Conservation (phyloP, 2,329 filamentous ascomycete genomes). For the Coniochaeta ligniaria region DNA sequence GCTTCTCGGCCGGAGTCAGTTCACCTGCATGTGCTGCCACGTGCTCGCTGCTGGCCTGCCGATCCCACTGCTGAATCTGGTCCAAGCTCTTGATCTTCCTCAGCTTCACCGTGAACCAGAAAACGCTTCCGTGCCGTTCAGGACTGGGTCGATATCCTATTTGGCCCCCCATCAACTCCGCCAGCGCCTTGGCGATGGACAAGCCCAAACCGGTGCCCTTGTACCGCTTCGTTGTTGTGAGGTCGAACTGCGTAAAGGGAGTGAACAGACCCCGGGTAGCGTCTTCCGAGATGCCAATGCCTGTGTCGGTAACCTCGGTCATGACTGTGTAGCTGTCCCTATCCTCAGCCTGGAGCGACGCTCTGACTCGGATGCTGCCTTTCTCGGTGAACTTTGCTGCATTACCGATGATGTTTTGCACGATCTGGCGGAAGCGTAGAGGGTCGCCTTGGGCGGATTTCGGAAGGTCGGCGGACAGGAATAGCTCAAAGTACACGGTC, state of each 20-base stretch:
- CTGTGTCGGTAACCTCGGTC: constrained; percentile 65
- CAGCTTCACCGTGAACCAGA: constrained; percentile 42
- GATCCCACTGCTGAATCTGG: constrained; percentile 18
- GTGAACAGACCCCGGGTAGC: constrained; percentile 52
- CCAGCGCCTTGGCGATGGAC: constrained; percentile 73
- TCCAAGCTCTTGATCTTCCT: constrained; percentile 24
- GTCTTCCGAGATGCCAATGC: constrained; percentile 71
- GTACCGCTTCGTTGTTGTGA: constrained; percentile 71
- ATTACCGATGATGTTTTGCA: constrained; percentile 56
- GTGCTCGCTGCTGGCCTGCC: constrained; percentile 9
- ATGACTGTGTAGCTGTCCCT: constrained; percentile 35
- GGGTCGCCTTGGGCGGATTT: constrained; percentile 46
- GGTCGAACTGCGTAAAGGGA: constrained; percentile 75
- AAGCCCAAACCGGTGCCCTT: constrained; percentile 72
- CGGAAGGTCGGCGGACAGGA: constrained; percentile 38
- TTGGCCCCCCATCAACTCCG: constrained; percentile 64
- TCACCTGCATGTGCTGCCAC: neutral
- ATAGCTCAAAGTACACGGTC: constrained; percentile 35
- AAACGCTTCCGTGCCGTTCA: constrained; percentile 37
- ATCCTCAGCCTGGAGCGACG: constrained; percentile 31
- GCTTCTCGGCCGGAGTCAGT: neutral
- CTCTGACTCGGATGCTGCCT: constrained; percentile 40
- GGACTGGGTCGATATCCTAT: constrained; percentile 33
- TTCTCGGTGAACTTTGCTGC: constrained; percentile 55
- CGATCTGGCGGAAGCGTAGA: constrained; percentile 51